Evolutionary conservation across 768 basidiomycete species (phyloP), one percentile per base, ranked within the genome.

Genomic region (Trametes maxima): DNA sequence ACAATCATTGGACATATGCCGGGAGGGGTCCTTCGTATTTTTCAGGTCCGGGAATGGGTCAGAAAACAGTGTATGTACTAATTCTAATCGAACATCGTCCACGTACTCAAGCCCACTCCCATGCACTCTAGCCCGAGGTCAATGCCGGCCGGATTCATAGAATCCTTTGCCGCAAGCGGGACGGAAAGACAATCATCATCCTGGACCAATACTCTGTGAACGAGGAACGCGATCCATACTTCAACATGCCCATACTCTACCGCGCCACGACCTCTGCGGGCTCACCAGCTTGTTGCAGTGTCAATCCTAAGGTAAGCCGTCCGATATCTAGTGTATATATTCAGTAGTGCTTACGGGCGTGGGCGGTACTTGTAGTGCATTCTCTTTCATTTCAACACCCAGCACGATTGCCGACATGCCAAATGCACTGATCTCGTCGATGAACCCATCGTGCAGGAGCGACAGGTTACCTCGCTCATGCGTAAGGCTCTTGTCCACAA

Each of bases 351-450:
- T 45, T 21, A 17, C 21, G 17, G 21, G 21, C 12, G n/a, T 44
- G n/a, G n/a, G 13, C 43, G 17, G 17, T 44, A 42, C 39, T 60
- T 45, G 19, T 49, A 65, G 68, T 43, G 64, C 40, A 44, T 70
- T 28, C 50, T 35, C 10, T 70, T 72, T 49, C 59, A 43, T 8
- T 60, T 68, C 57, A 71, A 71, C 55, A 67, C 57, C 11, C 71
- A 72, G 49, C 68, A 72, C 52, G 67, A 72, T 54, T 71, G 71
- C 50, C 50, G 40, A 7, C 3, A n/a, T 12, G 57, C 55, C 2
- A 24, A 44, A 24, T 71, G 70, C 48, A 50, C 24, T 22, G 50
- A 55, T 7, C 55, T 59, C 11, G 67, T 60, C 17, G 35, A 53
- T 5, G 44, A 51, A 6, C 44, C 22, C 5, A 22, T 59, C n/a